These are phyloP conservation scores for Penicillium cosmopolitanum DNA, from an alignment of 495 filamentous ascomycete genomes.

Conservation along the genomic window DNA sequence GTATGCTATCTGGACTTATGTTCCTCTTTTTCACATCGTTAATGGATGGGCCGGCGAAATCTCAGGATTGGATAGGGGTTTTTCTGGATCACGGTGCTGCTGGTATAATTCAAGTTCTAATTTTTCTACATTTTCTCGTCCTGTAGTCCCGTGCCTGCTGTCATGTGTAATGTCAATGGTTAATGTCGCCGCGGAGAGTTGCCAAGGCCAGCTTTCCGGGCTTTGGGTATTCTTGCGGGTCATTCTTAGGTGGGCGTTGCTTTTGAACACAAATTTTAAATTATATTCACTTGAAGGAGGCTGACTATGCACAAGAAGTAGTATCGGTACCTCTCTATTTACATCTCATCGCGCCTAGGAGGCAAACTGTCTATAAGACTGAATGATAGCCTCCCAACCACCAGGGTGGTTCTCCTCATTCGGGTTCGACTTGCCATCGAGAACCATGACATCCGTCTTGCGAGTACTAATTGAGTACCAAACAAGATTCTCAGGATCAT, in stretches of 20 bases:
- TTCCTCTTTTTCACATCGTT: slow-evolving; percentile 3
- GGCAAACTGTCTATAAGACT: slow-evolving; percentile 36
- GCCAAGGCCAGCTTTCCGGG: too few species aligned
- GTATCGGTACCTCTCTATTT: neutral
- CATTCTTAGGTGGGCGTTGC: neutral
- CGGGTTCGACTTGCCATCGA: slow-evolving; percentile 34
- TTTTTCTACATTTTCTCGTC: neutral
- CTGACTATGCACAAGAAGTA: neutral
- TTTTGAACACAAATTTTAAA: neutral
- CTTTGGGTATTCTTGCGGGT: too few species aligned
- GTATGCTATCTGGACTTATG: slow-evolving; percentile 1
- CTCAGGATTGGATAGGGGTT: slow-evolving; percentile 5
- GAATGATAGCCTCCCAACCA: slow-evolving; percentile 62
- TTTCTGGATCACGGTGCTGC: slow-evolving; percentile 3
- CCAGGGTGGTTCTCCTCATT: slow-evolving; percentile 51
- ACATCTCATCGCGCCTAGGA: slow-evolving; percentile 5
- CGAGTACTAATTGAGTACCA: slow-evolving; percentile 50
- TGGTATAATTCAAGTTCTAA: neutral
- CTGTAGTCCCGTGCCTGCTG: neutral
- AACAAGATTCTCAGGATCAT: slow-evolving; percentile 34
- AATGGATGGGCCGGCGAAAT: slow-evolving; percentile 3
- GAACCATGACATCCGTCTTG: slow-evolving; percentile 46
- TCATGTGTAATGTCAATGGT: too few species aligned
- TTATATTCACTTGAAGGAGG: neutral
- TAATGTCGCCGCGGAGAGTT: too few species aligned